phyloP scores from a whole-genome alignment of 2,329 filamentous ascomycete species.

The Pestalotiopsis sp. region DNA sequence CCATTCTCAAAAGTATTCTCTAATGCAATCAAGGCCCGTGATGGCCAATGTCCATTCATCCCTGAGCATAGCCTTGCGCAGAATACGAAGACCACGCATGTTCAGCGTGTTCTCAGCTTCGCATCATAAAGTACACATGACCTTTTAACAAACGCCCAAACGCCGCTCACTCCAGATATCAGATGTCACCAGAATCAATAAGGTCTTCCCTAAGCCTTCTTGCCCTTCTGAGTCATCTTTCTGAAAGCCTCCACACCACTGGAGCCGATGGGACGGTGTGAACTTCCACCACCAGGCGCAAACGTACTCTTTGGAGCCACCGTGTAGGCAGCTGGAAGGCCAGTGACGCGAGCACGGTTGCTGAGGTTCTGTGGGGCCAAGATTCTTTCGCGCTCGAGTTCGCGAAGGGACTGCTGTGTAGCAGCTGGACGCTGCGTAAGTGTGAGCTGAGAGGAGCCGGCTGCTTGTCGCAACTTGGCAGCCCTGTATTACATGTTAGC shows the following conservation, averaged over 20 bases:
- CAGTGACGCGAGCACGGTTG: constrained; percentile 59
- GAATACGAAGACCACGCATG: neutral
- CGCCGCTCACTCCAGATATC: neutral
- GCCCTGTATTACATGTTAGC: constrained; percentile 39
- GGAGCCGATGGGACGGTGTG: constrained; percentile 64
- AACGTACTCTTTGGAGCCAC: constrained; percentile 65
- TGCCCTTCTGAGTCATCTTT: constrained; percentile 66
- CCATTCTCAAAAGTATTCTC: too few relatives aligned
- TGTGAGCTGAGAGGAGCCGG: constrained; percentile 45
- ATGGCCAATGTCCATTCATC: too few relatives aligned
- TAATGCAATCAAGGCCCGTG: too few relatives aligned
- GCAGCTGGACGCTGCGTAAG: constrained; percentile 50
- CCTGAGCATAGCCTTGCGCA: too few relatives aligned
- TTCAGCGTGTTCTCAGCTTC: neutral
- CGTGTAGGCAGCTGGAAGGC: constrained; percentile 58
- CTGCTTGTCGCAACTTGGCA: constrained; percentile 52
- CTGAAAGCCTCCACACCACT: constrained; percentile 66
- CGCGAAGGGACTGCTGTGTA: constrained; percentile 31
- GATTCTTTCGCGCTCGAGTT: constrained; percentile 58
- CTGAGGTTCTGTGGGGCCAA: constrained; percentile 56
- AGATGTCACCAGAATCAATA: neutral
- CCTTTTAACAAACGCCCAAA: neutral
- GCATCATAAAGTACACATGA: neutral
- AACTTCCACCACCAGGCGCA: constrained; percentile 50
- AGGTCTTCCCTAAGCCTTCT: constrained; percentile 30